A percentile compares a stretch with the other conserved stretches of the same genome.
Conservation (phyloP, 192 early-diverging fungal genomes). For the Coemansia guatemalensis region DNA sequence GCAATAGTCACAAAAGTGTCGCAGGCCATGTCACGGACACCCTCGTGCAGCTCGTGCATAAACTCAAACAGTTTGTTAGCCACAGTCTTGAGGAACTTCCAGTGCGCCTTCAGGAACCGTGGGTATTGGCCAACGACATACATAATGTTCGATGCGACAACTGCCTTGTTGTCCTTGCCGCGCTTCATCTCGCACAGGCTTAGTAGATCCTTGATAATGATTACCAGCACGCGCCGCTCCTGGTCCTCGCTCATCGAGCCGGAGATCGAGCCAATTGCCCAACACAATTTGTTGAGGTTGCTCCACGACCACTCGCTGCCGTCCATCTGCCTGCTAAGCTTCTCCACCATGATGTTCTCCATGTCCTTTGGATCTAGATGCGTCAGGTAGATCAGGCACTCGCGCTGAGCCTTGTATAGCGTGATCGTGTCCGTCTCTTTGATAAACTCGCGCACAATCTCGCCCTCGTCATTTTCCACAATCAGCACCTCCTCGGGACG, state of each 20-base stretch:
- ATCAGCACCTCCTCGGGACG: conserved; percentile 98
- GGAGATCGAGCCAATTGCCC: conserved; percentile 98
- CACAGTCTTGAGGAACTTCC: conserved; percentile 99
- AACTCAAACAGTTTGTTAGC: conserved; percentile 99
- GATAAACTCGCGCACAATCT: conserved; percentile 95
- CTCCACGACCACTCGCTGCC: conserved; percentile 97
- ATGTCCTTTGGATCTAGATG: conserved; percentile 94
- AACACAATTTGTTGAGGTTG: conserved; percentile 97
- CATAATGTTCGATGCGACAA: conserved; percentile 99
- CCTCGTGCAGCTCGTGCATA: conserved; percentile 99
- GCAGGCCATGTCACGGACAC: conserved; percentile 99
- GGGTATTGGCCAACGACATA: conserved; percentile 99
- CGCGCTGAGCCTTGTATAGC: conserved; percentile 97
- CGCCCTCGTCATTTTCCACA: conserved; percentile 99
- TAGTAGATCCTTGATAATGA: conserved; percentile 97
- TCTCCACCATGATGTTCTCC: conserved; percentile 94
- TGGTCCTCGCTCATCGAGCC: conserved; percentile 96
- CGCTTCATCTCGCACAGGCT: conserved; percentile 95
- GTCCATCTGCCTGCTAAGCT: conserved; percentile 92
- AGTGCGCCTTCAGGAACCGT: conserved; percentile 99
- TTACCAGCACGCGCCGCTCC: conserved; percentile 97
- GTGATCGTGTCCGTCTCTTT: conserved; percentile 98
- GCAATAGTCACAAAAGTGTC: conserved; percentile 99
- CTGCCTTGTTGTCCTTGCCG: conserved; percentile 99
- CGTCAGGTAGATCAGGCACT: conserved; percentile 96